Evolutionary conservation across 768 basidiomycete genomes (phyloP), one percentile per base, ranked within the genome.

Genomic region (Hortiboletus flavorubellus): DNA sequence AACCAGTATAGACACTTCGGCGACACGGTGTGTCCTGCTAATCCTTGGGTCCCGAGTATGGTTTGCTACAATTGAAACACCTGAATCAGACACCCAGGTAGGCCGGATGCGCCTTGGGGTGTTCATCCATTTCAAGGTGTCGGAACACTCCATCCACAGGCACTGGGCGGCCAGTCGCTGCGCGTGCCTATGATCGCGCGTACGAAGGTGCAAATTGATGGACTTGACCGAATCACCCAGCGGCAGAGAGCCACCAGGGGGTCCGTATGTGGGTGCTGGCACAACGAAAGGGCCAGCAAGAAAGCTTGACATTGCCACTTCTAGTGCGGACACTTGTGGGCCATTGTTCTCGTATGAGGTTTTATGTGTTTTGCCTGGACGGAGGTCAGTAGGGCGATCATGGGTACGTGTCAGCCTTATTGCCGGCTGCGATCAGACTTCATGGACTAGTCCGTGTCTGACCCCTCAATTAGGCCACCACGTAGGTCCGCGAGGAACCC

Each of bases 101-200:
- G 50, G 46, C 14, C 35, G 53, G 38, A 60, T 49, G 18, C 58
- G 51, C 39, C 56, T 55, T 15, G 51, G 31, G 4, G 52, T 33
- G 18, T 52, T 64, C 34, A 21, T 38, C 56, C 54, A 49, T 39
- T 39, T 42, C 39, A 53, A n/a, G 26, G 10, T 44, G 16, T 42
- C 23, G 4, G 41, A 34, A 47, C 59, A 61, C n/a, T 48, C 50
- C 9, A 15, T 21, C 59, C 64, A 62, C 1, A 56, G 51, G 33
- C 53, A 64, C 6, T 7, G 48, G 29, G 55, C 46, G 23, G 14
- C 2, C 31, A 30, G 39, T 14, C 34, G 37, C 18, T 44, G 46
- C 9, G 39, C 49, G 29, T 65, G 49, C 29, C 44, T 54, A 15
- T 55, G 39, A 10, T 45, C 44, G 26, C 63, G 61, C 40, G 50